A percentile compares a stretch with the other conserved stretches of the same genome.
Evolutionary conservation across 1,284 basidiomycete species (phyloP).

Genomic region (Ceratobasidium sp.): DNA sequence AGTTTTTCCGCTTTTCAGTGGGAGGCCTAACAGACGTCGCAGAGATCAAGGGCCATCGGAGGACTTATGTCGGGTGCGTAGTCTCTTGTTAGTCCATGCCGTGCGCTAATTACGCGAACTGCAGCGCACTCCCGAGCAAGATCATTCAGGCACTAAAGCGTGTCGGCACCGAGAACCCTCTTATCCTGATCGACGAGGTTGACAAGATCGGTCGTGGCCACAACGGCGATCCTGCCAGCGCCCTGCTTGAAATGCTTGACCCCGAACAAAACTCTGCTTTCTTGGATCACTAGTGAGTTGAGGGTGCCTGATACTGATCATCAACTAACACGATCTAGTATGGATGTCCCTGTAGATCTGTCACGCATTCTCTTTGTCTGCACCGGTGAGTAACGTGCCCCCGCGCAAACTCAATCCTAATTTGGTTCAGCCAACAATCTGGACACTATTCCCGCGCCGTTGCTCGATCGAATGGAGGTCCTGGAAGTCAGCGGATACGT

Average conservation of each 20-base stretch:
- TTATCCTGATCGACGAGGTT: constrained; percentile 96
- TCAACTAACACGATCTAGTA: constrained; percentile 55
- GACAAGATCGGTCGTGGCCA: constrained; percentile 98
- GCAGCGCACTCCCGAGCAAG: constrained; percentile 92
- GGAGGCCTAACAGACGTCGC: constrained; percentile 97
- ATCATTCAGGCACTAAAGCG: constrained; percentile 97
- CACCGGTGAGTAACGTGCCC: constrained; percentile 69
- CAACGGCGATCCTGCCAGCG: constrained; percentile 95
- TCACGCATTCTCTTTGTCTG: constrained; percentile 97
- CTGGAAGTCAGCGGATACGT: constrained; percentile 97
- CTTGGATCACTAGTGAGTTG: constrained; percentile 89
- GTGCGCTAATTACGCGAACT: background rate
- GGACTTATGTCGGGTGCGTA: constrained; percentile 89
- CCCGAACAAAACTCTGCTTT: constrained; percentile 98
- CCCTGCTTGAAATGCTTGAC: constrained; percentile 96
- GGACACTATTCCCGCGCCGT: constrained; percentile 94
- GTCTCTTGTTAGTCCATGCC: constrained; percentile 7
- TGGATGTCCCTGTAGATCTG: constrained; percentile 97
- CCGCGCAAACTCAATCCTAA: constrained; percentile 22
- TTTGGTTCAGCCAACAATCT: constrained; percentile 77
- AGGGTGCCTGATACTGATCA: background rate
- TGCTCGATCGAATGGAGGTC: constrained; percentile 97
- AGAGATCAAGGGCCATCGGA: constrained; percentile 97
- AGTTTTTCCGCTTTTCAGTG: constrained; percentile 96
- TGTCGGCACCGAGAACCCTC: constrained; percentile 95